Conservation (phyloP, 345 rosid genomes). For the Gossypium herbaceum region DNA sequence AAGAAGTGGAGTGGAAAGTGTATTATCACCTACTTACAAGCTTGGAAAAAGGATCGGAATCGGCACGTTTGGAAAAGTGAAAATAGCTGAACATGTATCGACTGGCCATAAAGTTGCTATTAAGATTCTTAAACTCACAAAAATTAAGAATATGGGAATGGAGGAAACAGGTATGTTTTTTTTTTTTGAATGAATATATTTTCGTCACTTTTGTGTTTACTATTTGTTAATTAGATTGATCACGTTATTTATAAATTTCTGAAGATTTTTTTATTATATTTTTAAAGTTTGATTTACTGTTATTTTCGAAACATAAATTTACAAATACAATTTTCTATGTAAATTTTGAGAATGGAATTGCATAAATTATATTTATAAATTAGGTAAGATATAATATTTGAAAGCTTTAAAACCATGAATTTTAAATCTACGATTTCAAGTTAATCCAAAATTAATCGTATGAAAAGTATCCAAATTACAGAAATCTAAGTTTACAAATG, state of each 20-base stretch:
- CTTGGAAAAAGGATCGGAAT: conserved; percentile 83
- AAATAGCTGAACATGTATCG: conserved; percentile 75
- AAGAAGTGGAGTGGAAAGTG: conserved; percentile 41
- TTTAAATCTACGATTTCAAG: no score
- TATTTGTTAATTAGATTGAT: background rate
- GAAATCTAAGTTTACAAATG: no score
- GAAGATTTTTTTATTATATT: background rate
- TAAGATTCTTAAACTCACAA: conserved; percentile 84
- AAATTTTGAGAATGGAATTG: background rate
- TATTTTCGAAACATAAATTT: background rate
- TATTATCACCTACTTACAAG: conserved; percentile 61
- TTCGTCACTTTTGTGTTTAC: background rate
- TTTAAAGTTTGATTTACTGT: background rate
- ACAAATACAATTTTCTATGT: background rate
- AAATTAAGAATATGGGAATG: conserved; percentile 73
- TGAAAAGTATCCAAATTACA: no score
- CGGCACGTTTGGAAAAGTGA: conserved; percentile 93
- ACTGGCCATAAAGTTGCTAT: conserved; percentile 91
- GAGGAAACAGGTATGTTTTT: conserved; percentile 67
- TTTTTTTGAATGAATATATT: background rate
- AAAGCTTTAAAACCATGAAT: no score
- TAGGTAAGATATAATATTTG: background rate
- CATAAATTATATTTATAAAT: background rate
- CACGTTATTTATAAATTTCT: background rate
- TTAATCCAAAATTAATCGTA: no score